phyloP scores from a whole-genome alignment of 208 protist genomes.

The Leptomonas pyrrhocoris region DNA sequence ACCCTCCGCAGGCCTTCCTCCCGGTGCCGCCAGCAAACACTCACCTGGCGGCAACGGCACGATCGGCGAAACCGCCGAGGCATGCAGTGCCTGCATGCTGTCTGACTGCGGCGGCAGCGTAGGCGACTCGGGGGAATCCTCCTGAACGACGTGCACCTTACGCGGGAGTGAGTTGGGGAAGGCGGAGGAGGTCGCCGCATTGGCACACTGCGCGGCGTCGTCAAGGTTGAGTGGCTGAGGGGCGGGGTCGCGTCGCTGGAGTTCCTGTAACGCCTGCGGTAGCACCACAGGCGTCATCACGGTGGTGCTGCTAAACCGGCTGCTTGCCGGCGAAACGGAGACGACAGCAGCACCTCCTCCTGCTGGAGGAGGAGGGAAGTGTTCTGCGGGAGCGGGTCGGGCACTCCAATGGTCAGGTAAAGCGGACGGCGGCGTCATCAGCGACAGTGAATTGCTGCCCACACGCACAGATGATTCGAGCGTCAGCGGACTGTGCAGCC shows the following conservation, averaged over 20 bases:
- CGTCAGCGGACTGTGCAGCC: constrained; percentile 2
- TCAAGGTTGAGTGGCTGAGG: too few species aligned
- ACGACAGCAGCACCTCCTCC: not conserved
- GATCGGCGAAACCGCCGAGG: not conserved
- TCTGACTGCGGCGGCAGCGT: not conserved
- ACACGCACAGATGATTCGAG: not conserved
- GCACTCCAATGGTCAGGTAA: not conserved
- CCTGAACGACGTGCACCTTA: not conserved
- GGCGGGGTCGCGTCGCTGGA: too few species aligned
- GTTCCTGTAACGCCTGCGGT: too few species aligned
- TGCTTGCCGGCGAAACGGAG: too few species aligned
- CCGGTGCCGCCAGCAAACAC: not conserved
- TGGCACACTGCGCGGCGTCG: too few species aligned
- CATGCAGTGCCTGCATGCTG: not conserved
- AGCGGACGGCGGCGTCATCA: not conserved
- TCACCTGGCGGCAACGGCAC: not conserved
- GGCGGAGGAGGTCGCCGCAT: too few species aligned
- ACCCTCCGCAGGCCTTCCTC: not conserved
- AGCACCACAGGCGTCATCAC: too few species aligned
- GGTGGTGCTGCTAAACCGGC: too few species aligned
- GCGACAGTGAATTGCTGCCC: not conserved
- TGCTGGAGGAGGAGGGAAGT: not conserved
- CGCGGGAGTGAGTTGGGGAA: not conserved
- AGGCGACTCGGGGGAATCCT: not conserved
- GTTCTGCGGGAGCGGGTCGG: not conserved